A percentile compares a stretch with the other conserved stretches of the same genome.
phyloP scores from a whole-genome alignment of 768 basidiomycete genomes.

The Mrakia frigida region DNA sequence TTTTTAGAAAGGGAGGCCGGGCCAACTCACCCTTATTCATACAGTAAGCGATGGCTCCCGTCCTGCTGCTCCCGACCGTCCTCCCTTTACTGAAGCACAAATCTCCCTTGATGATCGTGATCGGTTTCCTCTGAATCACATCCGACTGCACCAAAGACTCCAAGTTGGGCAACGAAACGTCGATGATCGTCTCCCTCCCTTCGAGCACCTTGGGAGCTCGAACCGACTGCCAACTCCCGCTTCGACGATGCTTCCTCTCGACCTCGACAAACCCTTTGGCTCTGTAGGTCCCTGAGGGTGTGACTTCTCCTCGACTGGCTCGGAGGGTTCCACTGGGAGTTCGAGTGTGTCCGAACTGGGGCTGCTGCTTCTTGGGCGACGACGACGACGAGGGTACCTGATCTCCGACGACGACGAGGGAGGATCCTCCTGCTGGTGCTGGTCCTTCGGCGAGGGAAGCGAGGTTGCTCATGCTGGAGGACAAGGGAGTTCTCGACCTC shows the following conservation, averaged over 20 bases:
- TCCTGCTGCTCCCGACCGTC: conserved; percentile 12
- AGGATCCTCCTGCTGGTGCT: too few relatives aligned
- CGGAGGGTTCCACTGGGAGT: neutral
- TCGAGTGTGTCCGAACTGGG: conserved; percentile 13
- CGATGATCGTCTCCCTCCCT: neutral
- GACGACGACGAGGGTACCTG: neutral
- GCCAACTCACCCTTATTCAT: conserved; percentile 25
- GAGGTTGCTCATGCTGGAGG: neutral
- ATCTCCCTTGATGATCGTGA: conserved; percentile 19
- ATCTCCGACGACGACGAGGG: too few relatives aligned
- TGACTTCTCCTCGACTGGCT: conserved; percentile 7
- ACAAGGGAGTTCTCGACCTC: neutral
- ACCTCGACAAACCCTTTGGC: neutral
- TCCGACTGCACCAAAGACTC: neutral
- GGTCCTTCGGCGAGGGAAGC: neutral
- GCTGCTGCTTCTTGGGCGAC: neutral
- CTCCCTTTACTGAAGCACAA: neutral
- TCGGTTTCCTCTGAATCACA: conserved; percentile 3
- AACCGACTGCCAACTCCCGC: neutral
- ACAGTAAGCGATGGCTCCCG: conserved; percentile 19
- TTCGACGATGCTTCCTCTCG: neutral
- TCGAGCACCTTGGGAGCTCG: neutral
- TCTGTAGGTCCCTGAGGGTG: neutral
- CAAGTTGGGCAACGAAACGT: conserved; percentile 12
- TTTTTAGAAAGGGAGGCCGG: neutral